Evolutionary conservation across 129 eudicot genomes (phyloP).

Genomic region (Tagetes patula): DNA sequence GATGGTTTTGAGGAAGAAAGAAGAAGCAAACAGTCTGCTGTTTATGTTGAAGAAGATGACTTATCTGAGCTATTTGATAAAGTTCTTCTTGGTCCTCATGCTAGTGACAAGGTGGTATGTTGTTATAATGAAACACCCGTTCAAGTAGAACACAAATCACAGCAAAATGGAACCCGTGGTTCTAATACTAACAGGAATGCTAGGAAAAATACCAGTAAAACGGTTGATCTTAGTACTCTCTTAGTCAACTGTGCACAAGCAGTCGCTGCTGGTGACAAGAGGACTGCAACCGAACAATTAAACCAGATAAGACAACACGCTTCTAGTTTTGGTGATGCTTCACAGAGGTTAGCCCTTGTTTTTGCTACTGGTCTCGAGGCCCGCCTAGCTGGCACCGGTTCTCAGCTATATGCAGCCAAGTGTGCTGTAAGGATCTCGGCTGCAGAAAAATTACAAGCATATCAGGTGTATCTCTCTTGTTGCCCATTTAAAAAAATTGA

Average conservation of each 20-base stretch:
- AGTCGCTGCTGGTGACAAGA: slow-evolving; percentile 52
- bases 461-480: slow-evolving; percentile 58
- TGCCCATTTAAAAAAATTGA: slow-evolving; percentile 61
- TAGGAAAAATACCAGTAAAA: slow-evolving; percentile 37
- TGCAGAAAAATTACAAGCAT: slow-evolving; percentile 60
- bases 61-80: slow-evolving; percentile 70
- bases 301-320: slow-evolving; percentile 59
- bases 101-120: slow-evolving; percentile 17
- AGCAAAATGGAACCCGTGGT: slow-evolving; percentile 22
- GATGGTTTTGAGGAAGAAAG: slow-evolving; percentile 54
- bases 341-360: slow-evolving; percentile 60
- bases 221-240: slow-evolving; percentile 53
- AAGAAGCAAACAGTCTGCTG: slow-evolving; percentile 73
- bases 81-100: slow-evolving; percentile 53
- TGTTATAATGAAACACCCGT: slow-evolving; percentile 14
- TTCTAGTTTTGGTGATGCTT: slow-evolving; percentile 62
- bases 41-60: slow-evolving; percentile 53
- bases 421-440: slow-evolving; percentile 39
- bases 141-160: slow-evolving; percentile 17
- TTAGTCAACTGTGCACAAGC: slow-evolving; percentile 65
- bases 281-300: slow-evolving; percentile 49
- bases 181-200: slow-evolving; percentile 32
- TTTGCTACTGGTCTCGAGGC: slow-evolving; percentile 66
- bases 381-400: slow-evolving; percentile 74
- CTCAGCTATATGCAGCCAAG: slow-evolving; percentile 51